Percentiles rank a stretch among this genome's conserved stretches.
phyloP scores from a whole-genome alignment of 2,329 filamentous ascomycete species.

The Botryosphaeria dothidea region DNA sequence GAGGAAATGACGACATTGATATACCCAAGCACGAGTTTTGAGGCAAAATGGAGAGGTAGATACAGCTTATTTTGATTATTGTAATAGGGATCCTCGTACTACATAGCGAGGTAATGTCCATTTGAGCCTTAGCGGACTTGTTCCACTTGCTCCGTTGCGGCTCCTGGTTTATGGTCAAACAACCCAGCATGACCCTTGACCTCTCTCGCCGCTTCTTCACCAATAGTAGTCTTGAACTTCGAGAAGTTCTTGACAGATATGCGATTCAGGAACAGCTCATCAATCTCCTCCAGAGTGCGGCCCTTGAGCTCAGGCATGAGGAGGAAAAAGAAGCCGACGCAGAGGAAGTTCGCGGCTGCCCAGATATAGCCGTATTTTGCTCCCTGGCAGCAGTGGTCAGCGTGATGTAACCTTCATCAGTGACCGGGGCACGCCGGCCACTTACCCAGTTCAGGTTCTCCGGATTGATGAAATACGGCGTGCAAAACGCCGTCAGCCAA shows the following conservation, averaged over 20 bases:
- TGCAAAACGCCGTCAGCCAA: slow-evolving; percentile 38
- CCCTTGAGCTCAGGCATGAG: slow-evolving; percentile 57
- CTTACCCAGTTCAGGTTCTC: slow-evolving; percentile 37
- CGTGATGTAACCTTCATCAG: too few relatives aligned
- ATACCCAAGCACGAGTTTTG: background rate
- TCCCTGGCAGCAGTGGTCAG: background rate
- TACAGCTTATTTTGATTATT: background rate
- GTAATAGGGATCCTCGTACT: too few relatives aligned
- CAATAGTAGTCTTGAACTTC: background rate
- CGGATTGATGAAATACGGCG: slow-evolving; percentile 44
- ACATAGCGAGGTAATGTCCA: too few relatives aligned
- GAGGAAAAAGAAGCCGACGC: slow-evolving; percentile 53
- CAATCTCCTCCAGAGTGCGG: slow-evolving; percentile 30
- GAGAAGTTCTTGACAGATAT: background rate
- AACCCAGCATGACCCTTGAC: background rate
- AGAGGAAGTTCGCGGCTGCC: slow-evolving; percentile 15
- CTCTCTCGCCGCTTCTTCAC: background rate
- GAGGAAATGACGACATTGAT: background rate
- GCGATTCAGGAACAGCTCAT: slow-evolving; percentile 31
- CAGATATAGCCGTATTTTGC: slow-evolving; percentile 22
- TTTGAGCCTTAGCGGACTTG: background rate
- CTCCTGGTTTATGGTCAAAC: background rate
- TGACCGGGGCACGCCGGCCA: background rate
- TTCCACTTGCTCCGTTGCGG: background rate
- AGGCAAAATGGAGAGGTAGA: too few relatives aligned